phyloP scores from a whole-genome alignment of 2,329 filamentous ascomycete genomes.

The Tricladium varicosporioides region DNA sequence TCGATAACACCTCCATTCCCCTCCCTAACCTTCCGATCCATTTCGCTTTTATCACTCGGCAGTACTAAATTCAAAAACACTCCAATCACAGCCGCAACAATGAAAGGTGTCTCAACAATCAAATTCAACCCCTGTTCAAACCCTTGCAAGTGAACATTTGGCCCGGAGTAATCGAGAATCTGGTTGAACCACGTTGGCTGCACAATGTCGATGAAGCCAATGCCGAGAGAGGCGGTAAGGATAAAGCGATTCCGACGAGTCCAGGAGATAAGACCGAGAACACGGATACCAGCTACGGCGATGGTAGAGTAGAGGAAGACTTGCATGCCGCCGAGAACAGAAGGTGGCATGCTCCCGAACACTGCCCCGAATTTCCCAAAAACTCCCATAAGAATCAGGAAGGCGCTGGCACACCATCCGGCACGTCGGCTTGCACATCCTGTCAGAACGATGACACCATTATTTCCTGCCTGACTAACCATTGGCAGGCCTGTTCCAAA shows the following conservation, averaged over 20 bases:
- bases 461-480: slow-evolving; percentile 68
- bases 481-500: slow-evolving; percentile 67
- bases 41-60: slow-evolving; percentile 34
- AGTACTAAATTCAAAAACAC: slow-evolving; percentile 43
- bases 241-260: slow-evolving; percentile 66
- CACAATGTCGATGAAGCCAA: slow-evolving; percentile 52
- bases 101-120: slow-evolving; percentile 41
- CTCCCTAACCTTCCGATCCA: slow-evolving; percentile 27
- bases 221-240: slow-evolving; percentile 57
- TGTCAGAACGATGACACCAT: slow-evolving; percentile 66
- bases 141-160: slow-evolving; percentile 37
- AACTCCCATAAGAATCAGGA: slow-evolving; percentile 66
- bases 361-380: slow-evolving; percentile 70
- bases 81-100: slow-evolving; percentile 42
- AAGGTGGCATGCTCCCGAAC: slow-evolving; percentile 61
- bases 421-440: slow-evolving; percentile 67
- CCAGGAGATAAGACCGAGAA: slow-evolving; percentile 61
- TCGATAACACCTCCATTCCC: slow-evolving; percentile 16
- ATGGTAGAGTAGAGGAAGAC: slow-evolving; percentile 69
- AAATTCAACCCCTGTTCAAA: slow-evolving; percentile 42
- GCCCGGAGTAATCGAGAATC: slow-evolving; percentile 38
- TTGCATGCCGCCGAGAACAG: slow-evolving; percentile 47
- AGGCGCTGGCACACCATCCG: slow-evolving; percentile 64
- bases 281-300: slow-evolving; percentile 63
- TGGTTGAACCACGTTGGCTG: slow-evolving; percentile 40